phyloP scores from a whole-genome alignment of 192 early-diverging fungal species.

The Funneliformis mosseae region DNA sequence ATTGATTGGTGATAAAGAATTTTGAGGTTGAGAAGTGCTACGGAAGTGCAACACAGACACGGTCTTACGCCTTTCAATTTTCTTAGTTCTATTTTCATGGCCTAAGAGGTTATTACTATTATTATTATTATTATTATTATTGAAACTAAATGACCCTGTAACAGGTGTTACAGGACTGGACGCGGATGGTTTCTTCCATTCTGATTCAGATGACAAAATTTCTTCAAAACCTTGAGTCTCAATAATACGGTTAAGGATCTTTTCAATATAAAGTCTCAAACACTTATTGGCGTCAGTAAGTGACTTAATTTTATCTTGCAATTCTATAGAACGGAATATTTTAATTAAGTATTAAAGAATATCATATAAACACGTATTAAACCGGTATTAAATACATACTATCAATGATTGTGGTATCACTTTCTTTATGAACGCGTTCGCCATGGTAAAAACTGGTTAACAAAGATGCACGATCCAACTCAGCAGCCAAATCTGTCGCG shows the following conservation, averaged over 20 bases:
- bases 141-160: background rate
- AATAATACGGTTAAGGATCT: constrained; percentile 76
- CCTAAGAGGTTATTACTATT: background rate
- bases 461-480: constrained; percentile 13
- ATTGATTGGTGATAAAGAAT: background rate
- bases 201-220: constrained; percentile 17
- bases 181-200: constrained; percentile 1
- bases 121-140: background rate
- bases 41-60: constrained; percentile 10
- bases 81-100: background rate
- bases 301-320: constrained; percentile 63
- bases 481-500: constrained; percentile 28
- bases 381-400: constrained; percentile 27
- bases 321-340: no score
- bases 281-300: constrained; percentile 69
- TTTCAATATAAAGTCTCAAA: constrained; percentile 73
- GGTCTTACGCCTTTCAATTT: constrained; percentile 27
- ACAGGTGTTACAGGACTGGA: constrained; percentile 20
- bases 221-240: constrained; percentile 32
- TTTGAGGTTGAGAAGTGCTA: constrained; percentile 8
- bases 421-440: constrained; percentile 31
- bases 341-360: no score
- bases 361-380: no score
- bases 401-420: constrained; percentile 23
- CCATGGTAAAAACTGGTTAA: background rate